Evolutionary conservation across 768 basidiomycete species (phyloP).

Genomic region (Pulveroboletus sp.): DNA sequence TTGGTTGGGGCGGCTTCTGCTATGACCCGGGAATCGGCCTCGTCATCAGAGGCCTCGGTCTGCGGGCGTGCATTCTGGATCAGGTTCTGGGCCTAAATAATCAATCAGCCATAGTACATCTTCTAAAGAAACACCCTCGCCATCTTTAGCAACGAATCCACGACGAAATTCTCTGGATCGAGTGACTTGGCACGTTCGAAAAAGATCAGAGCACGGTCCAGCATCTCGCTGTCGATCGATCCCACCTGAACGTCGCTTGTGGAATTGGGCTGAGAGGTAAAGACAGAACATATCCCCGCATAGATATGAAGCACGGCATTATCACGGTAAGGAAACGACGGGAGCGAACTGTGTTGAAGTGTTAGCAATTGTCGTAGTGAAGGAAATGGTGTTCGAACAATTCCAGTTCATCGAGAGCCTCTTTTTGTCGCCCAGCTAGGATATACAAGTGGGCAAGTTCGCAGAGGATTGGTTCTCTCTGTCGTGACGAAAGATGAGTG

Average conservation of each 20-base stretch:
- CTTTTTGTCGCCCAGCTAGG: slow-evolving; percentile 49
- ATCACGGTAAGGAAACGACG: slow-evolving; percentile 84
- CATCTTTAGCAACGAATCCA: slow-evolving; percentile 52
- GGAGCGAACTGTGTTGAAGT: slow-evolving; percentile 60
- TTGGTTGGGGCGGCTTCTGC: slow-evolving; percentile 8
- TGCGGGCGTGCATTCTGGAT: slow-evolving; percentile 17
- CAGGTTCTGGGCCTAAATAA: slow-evolving; percentile 21
- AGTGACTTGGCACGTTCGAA: slow-evolving; percentile 60
- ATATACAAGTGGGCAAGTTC: slow-evolving; percentile 74
- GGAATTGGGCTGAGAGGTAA: slow-evolving; percentile 45
- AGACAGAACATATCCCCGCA: slow-evolving; percentile 72
- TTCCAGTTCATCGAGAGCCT: slow-evolving; percentile 84
- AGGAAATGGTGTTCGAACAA: slow-evolving; percentile 48
- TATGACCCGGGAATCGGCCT: slow-evolving; percentile 13
- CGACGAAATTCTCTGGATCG: slow-evolving; percentile 56
- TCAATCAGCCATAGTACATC: background rate
- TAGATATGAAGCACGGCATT: slow-evolving; percentile 79
- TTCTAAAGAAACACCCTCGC: slow-evolving; percentile 31
- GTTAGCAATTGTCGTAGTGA: background rate
- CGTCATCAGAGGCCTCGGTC: slow-evolving; percentile 37
- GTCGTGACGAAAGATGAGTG: slow-evolving; percentile 10
- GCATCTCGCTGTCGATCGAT: slow-evolving; percentile 42
- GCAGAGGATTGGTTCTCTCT: slow-evolving; percentile 75
- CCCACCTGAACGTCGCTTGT: slow-evolving; percentile 2
- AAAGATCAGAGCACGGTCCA: slow-evolving; percentile 50